phyloP scores from a whole-genome alignment of 306 rosid species.

The Vachellia collinsii region DNA sequence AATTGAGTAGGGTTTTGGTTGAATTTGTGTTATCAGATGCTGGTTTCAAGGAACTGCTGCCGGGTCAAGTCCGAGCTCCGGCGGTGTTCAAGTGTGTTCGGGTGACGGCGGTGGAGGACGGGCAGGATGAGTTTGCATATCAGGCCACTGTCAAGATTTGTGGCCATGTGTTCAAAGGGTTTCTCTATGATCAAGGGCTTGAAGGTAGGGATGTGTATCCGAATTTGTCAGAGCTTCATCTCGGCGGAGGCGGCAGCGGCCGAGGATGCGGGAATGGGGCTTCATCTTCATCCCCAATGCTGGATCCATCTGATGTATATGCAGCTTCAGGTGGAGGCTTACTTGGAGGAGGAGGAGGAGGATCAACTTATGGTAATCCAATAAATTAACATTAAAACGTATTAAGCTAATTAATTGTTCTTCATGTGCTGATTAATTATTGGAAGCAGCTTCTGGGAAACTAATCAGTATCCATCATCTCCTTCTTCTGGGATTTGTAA shows the following conservation, averaged over 20 bases:
- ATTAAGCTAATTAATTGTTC: conserved; percentile 36
- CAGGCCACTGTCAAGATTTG: conserved; percentile 84
- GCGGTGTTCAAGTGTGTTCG: conserved; percentile 96
- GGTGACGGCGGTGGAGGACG: conserved; percentile 88
- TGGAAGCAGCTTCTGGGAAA: background rate
- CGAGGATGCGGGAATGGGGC: conserved; percentile 52
- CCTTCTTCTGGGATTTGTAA: conserved; percentile 36
- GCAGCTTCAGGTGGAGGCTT: conserved; percentile 61
- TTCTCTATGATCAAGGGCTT: conserved; percentile 81
- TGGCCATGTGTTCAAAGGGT: conserved; percentile 90
- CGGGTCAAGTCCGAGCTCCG: conserved; percentile 78
- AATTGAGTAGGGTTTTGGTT: conserved; percentile 37
- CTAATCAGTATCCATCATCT: background rate
- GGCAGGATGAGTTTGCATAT: conserved; percentile 79
- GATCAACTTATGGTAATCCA: conserved; percentile 78
- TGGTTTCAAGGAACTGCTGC: conserved; percentile 63
- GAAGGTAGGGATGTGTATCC: conserved; percentile 68
- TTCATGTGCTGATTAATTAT: conserved; percentile 30
- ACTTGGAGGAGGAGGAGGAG: conserved; percentile 67
- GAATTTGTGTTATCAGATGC: conserved; percentile 53
- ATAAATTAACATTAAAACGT: conserved; percentile 44
- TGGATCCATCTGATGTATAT: conserved; percentile 77
- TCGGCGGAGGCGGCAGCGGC: conserved; percentile 41
- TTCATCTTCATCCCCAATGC: conserved; percentile 67
- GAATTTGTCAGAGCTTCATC: conserved; percentile 74